Conservation (phyloP, 257 asterid species). For the Solanum sitiens region DNA sequence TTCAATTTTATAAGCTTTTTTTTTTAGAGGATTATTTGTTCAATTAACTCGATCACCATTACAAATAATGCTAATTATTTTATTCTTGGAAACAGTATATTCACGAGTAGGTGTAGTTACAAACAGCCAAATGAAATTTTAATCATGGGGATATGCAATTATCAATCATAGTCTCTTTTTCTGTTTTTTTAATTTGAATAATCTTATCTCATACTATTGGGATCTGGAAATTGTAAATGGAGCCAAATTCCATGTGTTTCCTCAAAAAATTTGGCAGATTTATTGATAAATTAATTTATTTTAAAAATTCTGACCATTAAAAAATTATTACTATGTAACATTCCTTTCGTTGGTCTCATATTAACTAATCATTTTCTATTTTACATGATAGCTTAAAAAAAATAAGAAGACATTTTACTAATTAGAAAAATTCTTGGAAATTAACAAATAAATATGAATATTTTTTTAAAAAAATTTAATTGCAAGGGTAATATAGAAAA, state of each 20-base stretch:
- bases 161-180: not conserved
- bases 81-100: not conserved
- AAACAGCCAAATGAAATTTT: not conserved
- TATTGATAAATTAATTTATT: not conserved
- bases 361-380: too few relatives aligned
- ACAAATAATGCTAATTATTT: not conserved
- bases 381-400: too few relatives aligned
- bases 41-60: not conserved
- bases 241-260: not conserved
- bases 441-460: too few relatives aligned
- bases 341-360: too few relatives aligned
- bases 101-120: not conserved
- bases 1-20: rapidly evolving
- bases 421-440: too few relatives aligned
- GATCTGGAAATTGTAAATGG: not conserved
- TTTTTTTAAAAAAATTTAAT: too few relatives aligned
- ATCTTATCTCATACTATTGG: not conserved
- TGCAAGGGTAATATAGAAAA: too few relatives aligned
- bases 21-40: rapidly evolving
- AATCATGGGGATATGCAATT: not conserved
- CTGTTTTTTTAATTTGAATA: not conserved
- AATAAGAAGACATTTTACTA: too few relatives aligned
- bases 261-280: not conserved
- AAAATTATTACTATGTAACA: too few relatives aligned
- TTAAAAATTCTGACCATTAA: not conserved